These are phyloP conservation scores for Vaccinium vitisidaea DNA, from an alignment of 148 eudicot species.

Conservation along the genomic window DNA sequence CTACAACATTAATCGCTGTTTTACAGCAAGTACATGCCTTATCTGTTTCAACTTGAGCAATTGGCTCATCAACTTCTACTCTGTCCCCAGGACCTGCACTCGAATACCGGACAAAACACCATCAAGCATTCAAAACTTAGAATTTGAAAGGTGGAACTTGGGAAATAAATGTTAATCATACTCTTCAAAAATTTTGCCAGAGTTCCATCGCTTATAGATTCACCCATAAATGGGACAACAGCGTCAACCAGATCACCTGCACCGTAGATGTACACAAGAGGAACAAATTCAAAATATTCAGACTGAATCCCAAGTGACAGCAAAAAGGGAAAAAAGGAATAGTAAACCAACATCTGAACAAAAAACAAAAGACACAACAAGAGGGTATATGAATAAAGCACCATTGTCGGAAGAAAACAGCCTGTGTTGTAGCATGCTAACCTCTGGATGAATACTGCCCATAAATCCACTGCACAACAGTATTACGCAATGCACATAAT, in stretches of 20 bases:
- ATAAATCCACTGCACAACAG: slow-evolving; percentile 44
- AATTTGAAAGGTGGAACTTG: not conserved
- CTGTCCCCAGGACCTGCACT: slow-evolving; percentile 79
- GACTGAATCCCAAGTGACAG: not conserved
- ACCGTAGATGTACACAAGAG: slow-evolving; percentile 6
- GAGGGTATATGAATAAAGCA: slow-evolving; percentile 20
- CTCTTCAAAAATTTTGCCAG: slow-evolving; percentile 82
- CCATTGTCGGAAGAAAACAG: slow-evolving; percentile 66
- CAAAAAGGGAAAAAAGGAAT: slow-evolving; percentile 10
- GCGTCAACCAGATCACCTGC: slow-evolving; percentile 84
- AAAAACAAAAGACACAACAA: not conserved
- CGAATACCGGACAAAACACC: slow-evolving; percentile 14
- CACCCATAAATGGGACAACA: slow-evolving; percentile 96
- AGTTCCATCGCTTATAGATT: slow-evolving; percentile 93
- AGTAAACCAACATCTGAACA: not conserved
- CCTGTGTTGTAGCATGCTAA: slow-evolving; percentile 33
- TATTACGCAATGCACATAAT: slow-evolving; percentile 4
- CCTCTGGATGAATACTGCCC: slow-evolving; percentile 34
- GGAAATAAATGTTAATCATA: slow-evolving; percentile 33
- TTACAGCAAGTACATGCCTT: slow-evolving; percentile 47
- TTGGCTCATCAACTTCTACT: slow-evolving; percentile 85
- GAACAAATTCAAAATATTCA: not conserved
- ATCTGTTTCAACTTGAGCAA: slow-evolving; percentile 94
- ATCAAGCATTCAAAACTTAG: not conserved
- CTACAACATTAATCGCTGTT: not conserved